A percentile compares a stretch with the other conserved stretches of the same genome.
phyloP scores from a whole-genome alignment of 2,329 filamentous ascomycete species.

The Curvularia lunata region DNA sequence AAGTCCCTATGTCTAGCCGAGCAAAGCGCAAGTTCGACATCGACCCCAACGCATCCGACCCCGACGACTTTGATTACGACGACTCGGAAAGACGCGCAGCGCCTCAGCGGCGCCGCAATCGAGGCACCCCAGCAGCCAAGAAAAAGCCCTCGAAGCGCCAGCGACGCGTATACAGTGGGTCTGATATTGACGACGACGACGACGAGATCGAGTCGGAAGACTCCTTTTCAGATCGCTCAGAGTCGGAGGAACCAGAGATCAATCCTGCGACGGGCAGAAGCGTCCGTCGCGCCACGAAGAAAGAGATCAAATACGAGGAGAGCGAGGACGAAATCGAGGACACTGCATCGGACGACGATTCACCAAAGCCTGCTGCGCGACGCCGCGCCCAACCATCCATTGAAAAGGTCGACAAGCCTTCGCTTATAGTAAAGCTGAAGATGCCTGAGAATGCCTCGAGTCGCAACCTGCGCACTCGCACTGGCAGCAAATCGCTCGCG shows the following conservation, averaged over 20 bases:
- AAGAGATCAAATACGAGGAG: conserved; percentile 63
- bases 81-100: conserved; percentile 35
- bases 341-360: conserved; percentile 44
- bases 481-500: conserved; percentile 47
- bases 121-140: conserved; percentile 35
- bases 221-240: conserved; percentile 48
- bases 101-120: conserved; percentile 41
- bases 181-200: conserved; percentile 53
- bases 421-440: conserved; percentile 53
- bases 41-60: conserved; percentile 50
- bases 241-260: conserved; percentile 57
- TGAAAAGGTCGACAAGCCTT: conserved; percentile 38
- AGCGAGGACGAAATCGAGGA: conserved; percentile 55
- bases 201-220: conserved; percentile 58
- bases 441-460: conserved; percentile 36
- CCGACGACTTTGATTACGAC: conserved; percentile 50
- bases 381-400: conserved; percentile 36
- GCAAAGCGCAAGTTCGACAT: conserved; percentile 51
- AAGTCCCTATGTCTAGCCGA: conserved; percentile 45
- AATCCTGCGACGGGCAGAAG: conserved; percentile 63
- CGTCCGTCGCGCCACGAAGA: conserved; percentile 62
- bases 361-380: conserved; percentile 26
- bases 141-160: conserved; percentile 43
- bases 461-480: conserved; percentile 47
- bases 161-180: conserved; percentile 43